Base-by-base conservation (phyloP, 352 stramenopile species). In the Phytophthora melonis region DNA sequence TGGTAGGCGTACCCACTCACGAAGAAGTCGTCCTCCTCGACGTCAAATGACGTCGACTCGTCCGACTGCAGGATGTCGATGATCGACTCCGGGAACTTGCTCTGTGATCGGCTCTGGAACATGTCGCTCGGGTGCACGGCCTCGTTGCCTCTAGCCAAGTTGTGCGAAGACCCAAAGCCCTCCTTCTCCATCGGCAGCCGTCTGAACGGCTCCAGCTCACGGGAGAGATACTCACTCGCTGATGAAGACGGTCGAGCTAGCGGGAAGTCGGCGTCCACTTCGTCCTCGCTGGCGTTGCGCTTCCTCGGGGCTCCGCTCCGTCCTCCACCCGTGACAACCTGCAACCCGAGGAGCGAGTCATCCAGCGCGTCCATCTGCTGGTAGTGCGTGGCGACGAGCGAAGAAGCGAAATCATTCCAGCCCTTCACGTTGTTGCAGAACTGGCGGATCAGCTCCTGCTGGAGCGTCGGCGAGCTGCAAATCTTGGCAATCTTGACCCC, bases 401-500 rank as follows among this genome's bases (percentile, higher is more conserved):
- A 90, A 16, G 84, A 86, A 23, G 72, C 72, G 57, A 93, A 93
- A 50, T 91, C 84, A n/a, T 77, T 72, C 88, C 88, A 95, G 3
- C 81, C 83, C 11, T 79, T 57, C 30, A 87, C 75, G 32, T 78
- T 86, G 57, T 82, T 84, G 63, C 85, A 93, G 57, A 92, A 94
- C 60, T 95, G 88, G 2, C 82, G 79, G 59, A 95, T 90, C 3
- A 95, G 69, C 67, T 95, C 87, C 60, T 95, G 88, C 30, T 93
- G 84, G 2, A 95, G 77, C 3, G 80, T 86, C 8, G 87, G 85
- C 0, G 87, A 84, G 52, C 85, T 93, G 55, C 87, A 93, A 56
- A 93, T 91, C 65, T 92, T 92, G 60, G 91, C 84, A 62, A 94
- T 93, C 36, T 93, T 93, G 4, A 94, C 86, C 2, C 86, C 87